Conservation (phyloP, 257 asterid genomes). For the Leonotis leonurus region DNA sequence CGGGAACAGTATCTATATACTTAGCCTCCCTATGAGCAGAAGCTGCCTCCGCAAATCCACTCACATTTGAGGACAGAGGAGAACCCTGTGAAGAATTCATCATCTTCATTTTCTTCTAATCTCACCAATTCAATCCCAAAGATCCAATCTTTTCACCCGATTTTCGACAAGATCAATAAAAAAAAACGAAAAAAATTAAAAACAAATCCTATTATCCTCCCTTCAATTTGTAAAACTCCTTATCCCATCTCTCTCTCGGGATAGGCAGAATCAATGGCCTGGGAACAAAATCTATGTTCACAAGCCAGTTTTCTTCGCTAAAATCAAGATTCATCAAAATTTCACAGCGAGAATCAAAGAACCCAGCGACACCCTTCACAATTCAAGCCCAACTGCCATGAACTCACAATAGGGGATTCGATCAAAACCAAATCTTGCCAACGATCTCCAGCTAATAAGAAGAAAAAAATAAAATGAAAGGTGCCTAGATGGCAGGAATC, state of each 20-base stretch:
- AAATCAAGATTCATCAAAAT: constrained; percentile 72
- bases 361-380: constrained; percentile 21
- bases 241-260: constrained; percentile 80
- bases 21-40: constrained; percentile 39
- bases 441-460: not conserved
- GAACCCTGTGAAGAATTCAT: constrained; percentile 81
- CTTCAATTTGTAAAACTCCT: constrained; percentile 69
- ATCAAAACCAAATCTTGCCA: not conserved
- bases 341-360: constrained; percentile 6
- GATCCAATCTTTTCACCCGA: not conserved
- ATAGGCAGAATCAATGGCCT: constrained; percentile 58
- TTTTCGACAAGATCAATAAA: not conserved
- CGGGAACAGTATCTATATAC: constrained; percentile 59
- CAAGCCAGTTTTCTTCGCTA: constrained; percentile 53
- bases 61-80: constrained; percentile 49
- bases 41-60: constrained; percentile 54
- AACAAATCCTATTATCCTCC: constrained; percentile 41
- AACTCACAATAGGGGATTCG: constrained; percentile 17
- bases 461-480: constrained; percentile 2
- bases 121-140: constrained; percentile 13
- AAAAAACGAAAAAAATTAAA: not conserved
- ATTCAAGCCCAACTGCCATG: constrained; percentile 22
- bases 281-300: constrained; percentile 78
- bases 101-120: constrained; percentile 20
- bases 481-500: constrained; percentile 7